Evolutionary conservation across 306 rosid species (phyloP).

Genomic region (Mimosa bimucronata): DNA sequence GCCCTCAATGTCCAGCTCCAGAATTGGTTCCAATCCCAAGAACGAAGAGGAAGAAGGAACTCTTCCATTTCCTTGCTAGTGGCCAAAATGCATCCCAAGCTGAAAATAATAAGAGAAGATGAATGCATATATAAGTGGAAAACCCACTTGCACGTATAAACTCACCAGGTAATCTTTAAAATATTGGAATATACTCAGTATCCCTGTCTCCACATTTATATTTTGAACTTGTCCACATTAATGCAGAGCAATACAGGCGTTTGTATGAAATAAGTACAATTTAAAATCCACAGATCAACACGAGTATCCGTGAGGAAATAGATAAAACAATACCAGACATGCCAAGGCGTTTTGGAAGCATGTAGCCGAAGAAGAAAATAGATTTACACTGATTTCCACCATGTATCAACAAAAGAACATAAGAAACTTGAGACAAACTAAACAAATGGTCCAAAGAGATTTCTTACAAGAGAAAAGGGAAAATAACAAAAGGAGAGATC

Average conservation of each 20-base stretch:
- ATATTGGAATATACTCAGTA: conserved; percentile 16
- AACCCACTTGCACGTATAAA: background rate
- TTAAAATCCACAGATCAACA: background rate
- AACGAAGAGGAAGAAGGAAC: conserved; percentile 72
- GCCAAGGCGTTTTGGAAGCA: conserved; percentile 88
- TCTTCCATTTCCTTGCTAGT: conserved; percentile 89
- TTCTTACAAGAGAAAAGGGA: conserved; percentile 82
- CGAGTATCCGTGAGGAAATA: background rate
- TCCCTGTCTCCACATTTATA: conserved; percentile 13
- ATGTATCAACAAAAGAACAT: background rate
- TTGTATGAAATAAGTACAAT: conserved; percentile 44
- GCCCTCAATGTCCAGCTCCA: conserved; percentile 87
- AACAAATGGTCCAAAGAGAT: conserved; percentile 36
- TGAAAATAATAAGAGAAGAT: conserved; percentile 33
- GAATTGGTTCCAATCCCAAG: conserved; percentile 82
- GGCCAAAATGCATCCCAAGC: conserved; percentile 98
- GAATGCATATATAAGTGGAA: conserved; percentile 15
- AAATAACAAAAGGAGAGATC: conserved; percentile 81
- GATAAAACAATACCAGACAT: conserved; percentile 68
- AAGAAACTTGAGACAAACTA: background rate
- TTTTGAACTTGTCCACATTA: background rate
- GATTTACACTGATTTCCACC: conserved; percentile 18
- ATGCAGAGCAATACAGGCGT: background rate
- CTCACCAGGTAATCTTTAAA: conserved; percentile 7
- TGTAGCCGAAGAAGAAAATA: conserved; percentile 53